Conservation (phyloP, 805 yeast genomes). For the Jamesozyma gamospora region DNA sequence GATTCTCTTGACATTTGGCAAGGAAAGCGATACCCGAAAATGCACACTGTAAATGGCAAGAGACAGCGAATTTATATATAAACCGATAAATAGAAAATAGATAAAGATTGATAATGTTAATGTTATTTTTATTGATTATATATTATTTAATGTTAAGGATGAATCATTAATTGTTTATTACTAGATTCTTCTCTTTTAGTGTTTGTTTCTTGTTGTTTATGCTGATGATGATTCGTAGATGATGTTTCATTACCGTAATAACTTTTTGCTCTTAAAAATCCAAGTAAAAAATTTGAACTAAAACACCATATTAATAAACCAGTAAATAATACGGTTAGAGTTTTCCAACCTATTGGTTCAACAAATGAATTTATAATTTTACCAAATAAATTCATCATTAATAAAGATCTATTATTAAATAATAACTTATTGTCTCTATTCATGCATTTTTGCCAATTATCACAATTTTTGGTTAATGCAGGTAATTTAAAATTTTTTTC, state of each 20-base stretch:
- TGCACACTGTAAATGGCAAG: too few species aligned
- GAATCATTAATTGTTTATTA: too few species aligned
- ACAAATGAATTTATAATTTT: slow-evolving; percentile 49
- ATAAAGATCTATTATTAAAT: slow-evolving; percentile 41
- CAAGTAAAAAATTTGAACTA: slow-evolving; percentile 53
- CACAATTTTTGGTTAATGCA: slow-evolving; percentile 47
- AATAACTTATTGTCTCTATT: slow-evolving; percentile 36
- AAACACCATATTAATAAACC: slow-evolving; percentile 39
- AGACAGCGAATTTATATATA: too few species aligned
- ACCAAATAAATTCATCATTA: slow-evolving; percentile 57
- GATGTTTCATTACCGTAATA: slow-evolving; percentile 26
- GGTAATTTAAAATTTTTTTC: slow-evolving; percentile 44
- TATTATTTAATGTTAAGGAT: too few species aligned
- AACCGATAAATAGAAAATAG: too few species aligned
- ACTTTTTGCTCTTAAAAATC: slow-evolving; percentile 48
- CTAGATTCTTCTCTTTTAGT: too few species aligned
- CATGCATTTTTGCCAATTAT: slow-evolving; percentile 60
- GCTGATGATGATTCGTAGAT: background rate
- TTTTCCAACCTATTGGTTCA: slow-evolving; percentile 58
- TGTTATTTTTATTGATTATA: too few species aligned
- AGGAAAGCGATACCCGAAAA: too few species aligned
- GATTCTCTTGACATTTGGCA: too few species aligned
- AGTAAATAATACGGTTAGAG: slow-evolving; percentile 36
- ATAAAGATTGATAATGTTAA: too few species aligned
- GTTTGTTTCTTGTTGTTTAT: background rate